Percentiles rank a stretch among this genome's conserved stretches.
phyloP scores from a whole-genome alignment of 805 yeast genomes.

The Ogataea paraovalis region DNA sequence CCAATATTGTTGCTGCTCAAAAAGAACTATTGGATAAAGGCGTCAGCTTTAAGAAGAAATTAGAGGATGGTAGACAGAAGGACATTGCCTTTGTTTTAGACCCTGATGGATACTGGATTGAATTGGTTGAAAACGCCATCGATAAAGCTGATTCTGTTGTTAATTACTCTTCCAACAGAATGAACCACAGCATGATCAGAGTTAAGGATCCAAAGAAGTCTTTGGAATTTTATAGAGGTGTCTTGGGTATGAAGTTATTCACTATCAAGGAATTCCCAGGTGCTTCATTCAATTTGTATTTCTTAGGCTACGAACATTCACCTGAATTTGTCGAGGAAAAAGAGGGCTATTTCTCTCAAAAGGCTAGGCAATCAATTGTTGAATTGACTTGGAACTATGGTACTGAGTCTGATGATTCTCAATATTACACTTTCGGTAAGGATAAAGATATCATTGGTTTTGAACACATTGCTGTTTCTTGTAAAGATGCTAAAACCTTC shows the following conservation, averaged over 20 bases:
- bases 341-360: constrained; percentile 31
- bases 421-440: constrained; percentile 77
- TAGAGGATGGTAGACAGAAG: constrained; percentile 87
- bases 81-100: constrained; percentile 93
- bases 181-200: constrained; percentile 92
- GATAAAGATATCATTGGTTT: constrained; percentile 65
- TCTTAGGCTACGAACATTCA: constrained; percentile 66
- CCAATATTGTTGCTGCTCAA: constrained; percentile 66
- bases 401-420: constrained; percentile 70
- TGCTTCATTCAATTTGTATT: constrained; percentile 83
- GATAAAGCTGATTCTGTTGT: constrained; percentile 39
- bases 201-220: constrained; percentile 79
- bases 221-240: constrained; percentile 71
- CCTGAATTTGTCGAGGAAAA: constrained; percentile 40
- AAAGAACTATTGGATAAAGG: constrained; percentile 52
- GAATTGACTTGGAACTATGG: constrained; percentile 97
- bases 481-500: constrained; percentile 55
- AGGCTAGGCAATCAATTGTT: constrained; percentile 60
- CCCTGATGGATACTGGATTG: constrained; percentile 97
- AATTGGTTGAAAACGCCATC: constrained; percentile 61
- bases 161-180: constrained; percentile 39
- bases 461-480: constrained; percentile 79
- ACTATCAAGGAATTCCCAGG: constrained; percentile 51
- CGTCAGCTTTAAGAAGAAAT: constrained; percentile 76
- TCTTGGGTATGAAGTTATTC: constrained; percentile 75